These are phyloP conservation scores for Floccularia luteovirens DNA, from an alignment of 768 basidiomycete genomes.

Conservation along the genomic window DNA sequence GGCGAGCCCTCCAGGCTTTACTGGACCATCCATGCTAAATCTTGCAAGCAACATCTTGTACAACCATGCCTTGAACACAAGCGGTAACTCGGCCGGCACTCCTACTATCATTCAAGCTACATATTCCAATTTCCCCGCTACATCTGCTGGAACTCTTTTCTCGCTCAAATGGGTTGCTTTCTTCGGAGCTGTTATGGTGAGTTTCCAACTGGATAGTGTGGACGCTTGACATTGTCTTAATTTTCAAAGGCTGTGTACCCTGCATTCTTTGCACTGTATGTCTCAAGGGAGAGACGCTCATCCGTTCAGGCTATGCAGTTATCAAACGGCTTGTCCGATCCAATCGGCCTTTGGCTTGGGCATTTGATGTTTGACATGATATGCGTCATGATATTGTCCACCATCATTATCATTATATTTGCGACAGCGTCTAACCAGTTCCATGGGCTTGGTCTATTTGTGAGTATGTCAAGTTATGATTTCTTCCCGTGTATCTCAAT, in stretches of 20 bases:
- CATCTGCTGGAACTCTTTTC: slow-evolving; percentile 46
- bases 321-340: slow-evolving; percentile 66
- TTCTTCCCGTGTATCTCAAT: background rate
- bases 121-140: slow-evolving; percentile 50
- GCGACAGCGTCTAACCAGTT: slow-evolving; percentile 53
- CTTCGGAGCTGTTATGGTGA: slow-evolving; percentile 66
- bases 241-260: slow-evolving; percentile 56
- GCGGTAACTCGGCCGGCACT: slow-evolving; percentile 24
- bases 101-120: slow-evolving; percentile 51
- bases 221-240: background rate
- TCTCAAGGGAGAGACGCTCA: slow-evolving; percentile 61
- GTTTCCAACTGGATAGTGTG: slow-evolving; percentile 8
- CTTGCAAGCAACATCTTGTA: slow-evolving; percentile 61
- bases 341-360: slow-evolving; percentile 70
- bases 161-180: slow-evolving; percentile 72
- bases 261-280: slow-evolving; percentile 78
- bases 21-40: slow-evolving; percentile 58
- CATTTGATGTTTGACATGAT: slow-evolving; percentile 71
- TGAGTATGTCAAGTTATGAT: slow-evolving; percentile 16
- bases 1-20: slow-evolving; percentile 48
- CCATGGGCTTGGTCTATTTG: slow-evolving; percentile 59
- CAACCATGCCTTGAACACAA: slow-evolving; percentile 50
- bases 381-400: slow-evolving; percentile 49
- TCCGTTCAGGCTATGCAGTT: slow-evolving; percentile 80
- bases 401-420: slow-evolving; percentile 58